Evolutionary conservation across 73 alveolate species (phyloP), one percentile per base, ranked within the genome.

Genomic region (Paramecium primaurelia): DNA sequence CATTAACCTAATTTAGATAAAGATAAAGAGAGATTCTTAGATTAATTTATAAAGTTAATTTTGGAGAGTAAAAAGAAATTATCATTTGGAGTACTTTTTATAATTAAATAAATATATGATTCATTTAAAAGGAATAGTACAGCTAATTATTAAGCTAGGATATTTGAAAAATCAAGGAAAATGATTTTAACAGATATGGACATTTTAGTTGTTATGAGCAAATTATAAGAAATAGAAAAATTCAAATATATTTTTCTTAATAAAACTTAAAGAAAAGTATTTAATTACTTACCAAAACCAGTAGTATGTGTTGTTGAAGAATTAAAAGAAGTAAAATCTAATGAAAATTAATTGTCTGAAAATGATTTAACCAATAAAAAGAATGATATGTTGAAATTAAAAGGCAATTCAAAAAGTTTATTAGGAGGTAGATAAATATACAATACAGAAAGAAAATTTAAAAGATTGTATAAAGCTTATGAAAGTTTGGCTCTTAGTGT

Each of bases 111-210:
- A 34, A 2, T 64, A 1, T 64, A 6, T 34, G 47, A n/a, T 14
- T 25, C 25, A 25, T 64, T 64, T 32, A 64, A 32, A 9, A 64
- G 26, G 12, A 34, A 64, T 64, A 6, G 28, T 0, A 28, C 20
- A 12, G 9, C 8, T 8, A 64, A 64, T 64, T 64, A 64, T 64
- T 64, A 64, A 28, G 51, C 51, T 8, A 28, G 7, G 28, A 28
- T 64, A 32, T 64, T 64, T 28, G 42, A 64, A 64, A 28, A 34
- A 2, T 64, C 84, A 64, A 22, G 28, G 16, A 64, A 64, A 28
- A 64, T 64, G 84, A 64, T 64, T 14, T 64, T 64, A n/a, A 64
- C 36, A 64, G 84, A 64, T 28, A 64, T 64, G 84, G 84, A 64
- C 49, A 64, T 64, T 11, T 28, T 64, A 28, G 84, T 64, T 11